phyloP scores from a whole-genome alignment of 176 grass and related monocot genomes.

The Carex parvula region DNA sequence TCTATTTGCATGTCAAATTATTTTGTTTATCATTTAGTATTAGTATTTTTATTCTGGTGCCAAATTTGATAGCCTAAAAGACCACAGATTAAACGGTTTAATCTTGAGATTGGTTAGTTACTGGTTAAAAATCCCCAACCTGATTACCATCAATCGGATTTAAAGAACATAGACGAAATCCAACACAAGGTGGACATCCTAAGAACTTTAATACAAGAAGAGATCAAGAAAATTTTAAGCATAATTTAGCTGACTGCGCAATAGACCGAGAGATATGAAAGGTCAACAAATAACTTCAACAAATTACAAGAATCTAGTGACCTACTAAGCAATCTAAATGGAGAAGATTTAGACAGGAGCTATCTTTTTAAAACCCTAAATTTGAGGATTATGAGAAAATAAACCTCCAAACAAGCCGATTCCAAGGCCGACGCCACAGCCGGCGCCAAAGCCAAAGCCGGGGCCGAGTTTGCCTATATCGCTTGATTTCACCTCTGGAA shows the following conservation, averaged over 20 bases:
- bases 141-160: too few species aligned
- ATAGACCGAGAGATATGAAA: background rate
- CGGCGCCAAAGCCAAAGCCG: conserved; percentile 54
- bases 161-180: too few species aligned
- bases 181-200: too few species aligned
- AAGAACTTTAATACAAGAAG: too few species aligned
- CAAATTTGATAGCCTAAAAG: too few species aligned
- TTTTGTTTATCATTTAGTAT: background rate
- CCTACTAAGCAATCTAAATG: background rate
- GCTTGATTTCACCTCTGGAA: conserved; percentile 50
- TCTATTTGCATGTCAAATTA: background rate
- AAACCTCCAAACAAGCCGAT: conserved; percentile 70
- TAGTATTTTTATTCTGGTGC: background rate
- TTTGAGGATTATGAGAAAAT: background rate
- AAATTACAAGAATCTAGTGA: background rate
- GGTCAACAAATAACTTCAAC: background rate
- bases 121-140: too few species aligned
- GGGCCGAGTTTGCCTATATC: conserved; percentile 81
- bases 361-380: background rate
- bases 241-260: background rate
- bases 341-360: background rate
- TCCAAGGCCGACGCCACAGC: conserved; percentile 69
- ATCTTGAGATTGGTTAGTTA: too few species aligned
- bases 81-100: too few species aligned
- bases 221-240: background rate